Base-by-base conservation (phyloP, 2,329 filamentous ascomycete species). In the Simplicillium aogashimaense region DNA sequence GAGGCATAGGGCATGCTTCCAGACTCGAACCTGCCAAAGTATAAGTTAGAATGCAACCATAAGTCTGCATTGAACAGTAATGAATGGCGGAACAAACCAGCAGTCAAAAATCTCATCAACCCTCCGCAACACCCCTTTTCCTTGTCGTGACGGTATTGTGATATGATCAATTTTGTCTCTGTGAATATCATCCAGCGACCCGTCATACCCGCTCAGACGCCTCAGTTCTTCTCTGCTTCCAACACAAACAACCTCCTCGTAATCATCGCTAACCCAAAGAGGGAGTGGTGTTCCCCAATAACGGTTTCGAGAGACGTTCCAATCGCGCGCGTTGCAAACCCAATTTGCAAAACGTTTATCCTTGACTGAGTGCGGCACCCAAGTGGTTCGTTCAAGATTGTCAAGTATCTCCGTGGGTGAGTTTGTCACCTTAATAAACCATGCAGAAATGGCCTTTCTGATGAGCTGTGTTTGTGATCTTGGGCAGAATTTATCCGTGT, bases 51-150 rank as follows among this genome's bases (percentile, higher is more conserved):
- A 25, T 25, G 9, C 20, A 25, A 25, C 20, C n/a, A n/a, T n/a
- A n/a, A n/a, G n/a, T n/a, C n/a, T n/a, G n/a, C n/a, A n/a, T n/a
- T n/a, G n/a, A n/a, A 25, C 29, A 11, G 36, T 3, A 33, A 29
- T 25, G 16, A 8, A 3, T 14, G 29, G 30, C 30, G 25, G 12
- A 35, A 35, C 44, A 35, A 44, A 60, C 52, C 50, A 50, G 42
- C 51, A 54, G 33, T 53, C 52, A 16, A 53, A 53, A 33, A 54
- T 47, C 32, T 54, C 51, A n/a, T 53, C 49, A 31, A 54, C 44
- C 10, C 50, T 44, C 12, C 44, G 46, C 28, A 53, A 30, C 43
- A 25, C 42, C 15, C 50, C 50, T 36, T 53, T 54, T 9, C 49
- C 52, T 38, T 45, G 44, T 40, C 50, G 49, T 29, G 47, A 50